These are phyloP conservation scores for Fusarium sarcochroum DNA, from an alignment of 2,329 filamentous ascomycete genomes.

Conservation along the genomic window DNA sequence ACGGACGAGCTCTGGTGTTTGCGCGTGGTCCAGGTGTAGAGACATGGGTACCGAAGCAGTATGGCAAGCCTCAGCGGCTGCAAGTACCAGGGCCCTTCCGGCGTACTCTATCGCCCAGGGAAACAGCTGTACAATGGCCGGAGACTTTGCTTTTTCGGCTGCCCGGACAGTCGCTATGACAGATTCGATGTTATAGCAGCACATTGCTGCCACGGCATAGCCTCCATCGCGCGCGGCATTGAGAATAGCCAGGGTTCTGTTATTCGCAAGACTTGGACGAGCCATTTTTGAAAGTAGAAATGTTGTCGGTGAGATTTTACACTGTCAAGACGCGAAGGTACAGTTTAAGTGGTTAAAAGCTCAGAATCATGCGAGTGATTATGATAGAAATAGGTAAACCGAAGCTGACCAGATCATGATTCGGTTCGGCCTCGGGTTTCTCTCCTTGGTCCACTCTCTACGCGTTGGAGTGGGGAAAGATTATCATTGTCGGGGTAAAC, in stretches of 20 bases:
- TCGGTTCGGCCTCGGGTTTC: too few species aligned
- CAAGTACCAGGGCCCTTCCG: constrained; percentile 63
- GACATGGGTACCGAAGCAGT: constrained; percentile 70
- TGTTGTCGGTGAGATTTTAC: too few species aligned
- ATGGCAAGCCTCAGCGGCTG: constrained; percentile 67
- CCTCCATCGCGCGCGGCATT: constrained; percentile 29
- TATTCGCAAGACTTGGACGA: too few species aligned
- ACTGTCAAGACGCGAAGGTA: too few species aligned
- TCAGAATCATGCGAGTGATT: too few species aligned
- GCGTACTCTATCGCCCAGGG: constrained; percentile 79
- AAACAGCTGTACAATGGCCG: constrained; percentile 78
- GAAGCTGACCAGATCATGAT: too few species aligned
- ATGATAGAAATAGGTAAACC: too few species aligned
- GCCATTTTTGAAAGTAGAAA: too few species aligned
- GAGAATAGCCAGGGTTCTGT: not conserved
- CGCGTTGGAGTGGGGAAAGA: too few species aligned
- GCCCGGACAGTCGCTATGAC: constrained; percentile 77
- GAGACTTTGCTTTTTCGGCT: constrained; percentile 75
- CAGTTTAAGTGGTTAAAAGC: too few species aligned
- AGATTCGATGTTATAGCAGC: constrained; percentile 76
- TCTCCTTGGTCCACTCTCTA: too few species aligned
- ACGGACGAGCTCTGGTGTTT: constrained; percentile 71
- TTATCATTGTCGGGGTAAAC: too few species aligned
- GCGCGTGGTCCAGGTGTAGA: constrained; percentile 77
- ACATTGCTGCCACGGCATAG: constrained; percentile 67